Conservation (phyloP, 2,329 filamentous ascomycete species). For the Talaromyces pinophilus region DNA sequence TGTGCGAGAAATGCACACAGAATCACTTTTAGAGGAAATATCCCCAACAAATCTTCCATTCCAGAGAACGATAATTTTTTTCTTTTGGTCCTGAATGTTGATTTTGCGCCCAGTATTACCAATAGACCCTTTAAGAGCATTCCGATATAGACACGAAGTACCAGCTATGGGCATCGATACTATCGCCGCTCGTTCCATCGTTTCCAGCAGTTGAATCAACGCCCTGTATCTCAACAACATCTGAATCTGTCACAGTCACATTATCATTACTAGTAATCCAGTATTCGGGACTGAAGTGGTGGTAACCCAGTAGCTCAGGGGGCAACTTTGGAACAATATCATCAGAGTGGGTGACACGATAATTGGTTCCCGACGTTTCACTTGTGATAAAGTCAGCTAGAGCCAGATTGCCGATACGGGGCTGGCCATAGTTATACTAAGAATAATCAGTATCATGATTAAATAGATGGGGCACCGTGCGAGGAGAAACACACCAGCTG, state of each 20-base stretch:
- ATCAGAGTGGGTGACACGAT: constrained; percentile 42
- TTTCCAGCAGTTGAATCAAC: constrained; percentile 39
- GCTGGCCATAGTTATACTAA: constrained; percentile 47
- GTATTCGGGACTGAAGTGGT: constrained; percentile 44
- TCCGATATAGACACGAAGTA: constrained; percentile 29
- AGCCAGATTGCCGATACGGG: constrained; percentile 44
- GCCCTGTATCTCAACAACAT: constrained; percentile 38
- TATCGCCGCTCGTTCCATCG: constrained; percentile 30
- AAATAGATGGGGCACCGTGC: too few species aligned
- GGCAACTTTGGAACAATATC: constrained; percentile 45
- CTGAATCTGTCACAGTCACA: constrained; percentile 33
- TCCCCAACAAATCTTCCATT: not conserved
- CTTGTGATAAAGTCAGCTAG: constrained; percentile 43
- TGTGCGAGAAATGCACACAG: not conserved
- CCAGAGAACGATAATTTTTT: not conserved
- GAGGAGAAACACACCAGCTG: constrained; percentile 40
- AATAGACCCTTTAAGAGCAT: constrained; percentile 8
- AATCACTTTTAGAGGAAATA: not conserved
- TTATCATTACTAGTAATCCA: constrained; percentile 41
- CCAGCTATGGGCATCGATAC: constrained; percentile 37
- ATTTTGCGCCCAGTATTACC: not conserved
- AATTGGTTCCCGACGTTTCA: constrained; percentile 35
- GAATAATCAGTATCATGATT: not conserved
- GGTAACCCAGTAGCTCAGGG: constrained; percentile 35
- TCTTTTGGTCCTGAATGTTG: not conserved